Percentiles rank a stretch among this genome's conserved stretches.
Evolutionary conservation across 768 basidiomycete species (phyloP).

Genomic region (Leccinum longicurvipes): DNA sequence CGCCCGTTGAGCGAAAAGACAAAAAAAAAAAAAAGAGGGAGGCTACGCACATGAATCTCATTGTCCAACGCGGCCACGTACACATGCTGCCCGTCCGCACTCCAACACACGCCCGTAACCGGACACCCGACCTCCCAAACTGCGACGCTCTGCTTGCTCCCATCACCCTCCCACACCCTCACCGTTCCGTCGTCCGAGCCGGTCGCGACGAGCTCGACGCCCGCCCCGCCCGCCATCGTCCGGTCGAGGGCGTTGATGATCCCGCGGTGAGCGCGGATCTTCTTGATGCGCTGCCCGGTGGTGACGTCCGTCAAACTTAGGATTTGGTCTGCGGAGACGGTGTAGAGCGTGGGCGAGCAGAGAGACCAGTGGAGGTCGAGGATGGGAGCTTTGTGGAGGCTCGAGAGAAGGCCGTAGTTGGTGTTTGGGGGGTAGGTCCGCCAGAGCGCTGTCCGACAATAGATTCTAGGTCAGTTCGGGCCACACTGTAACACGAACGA

Average conservation of each 20-base stretch:
- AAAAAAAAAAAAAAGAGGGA: not conserved
- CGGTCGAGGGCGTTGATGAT: conserved; percentile 89
- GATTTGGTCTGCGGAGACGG: conserved; percentile 87
- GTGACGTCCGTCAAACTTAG: conserved; percentile 74
- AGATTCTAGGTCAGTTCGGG: no score
- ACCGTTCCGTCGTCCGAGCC: conserved; percentile 93
- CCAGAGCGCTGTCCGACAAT: conserved; percentile 69
- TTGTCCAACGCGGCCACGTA: conserved; percentile 96
- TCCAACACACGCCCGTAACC: conserved; percentile 90
- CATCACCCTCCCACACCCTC: conserved; percentile 88
- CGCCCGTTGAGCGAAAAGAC: no score
- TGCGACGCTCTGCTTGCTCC: conserved; percentile 66
- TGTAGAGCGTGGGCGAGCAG: conserved; percentile 67
- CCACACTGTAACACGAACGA: not conserved
- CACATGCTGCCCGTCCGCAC: conserved; percentile 82
- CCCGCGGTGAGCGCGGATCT: conserved; percentile 85
- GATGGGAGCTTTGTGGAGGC: conserved; percentile 85
- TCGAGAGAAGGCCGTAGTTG: conserved; percentile 85
- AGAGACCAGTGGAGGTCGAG: conserved; percentile 92
- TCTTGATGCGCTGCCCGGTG: conserved; percentile 76
- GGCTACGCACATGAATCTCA: conserved; percentile 79
- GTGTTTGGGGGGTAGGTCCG: conserved; percentile 87
- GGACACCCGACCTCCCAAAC: conserved; percentile 86
- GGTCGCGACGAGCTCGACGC: conserved; percentile 80
- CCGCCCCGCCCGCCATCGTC: conserved; percentile 79